These are phyloP conservation scores for Cystobasidium sp. DNA, from an alignment of 1,284 basidiomycete species.

Conservation along the genomic window DNA sequence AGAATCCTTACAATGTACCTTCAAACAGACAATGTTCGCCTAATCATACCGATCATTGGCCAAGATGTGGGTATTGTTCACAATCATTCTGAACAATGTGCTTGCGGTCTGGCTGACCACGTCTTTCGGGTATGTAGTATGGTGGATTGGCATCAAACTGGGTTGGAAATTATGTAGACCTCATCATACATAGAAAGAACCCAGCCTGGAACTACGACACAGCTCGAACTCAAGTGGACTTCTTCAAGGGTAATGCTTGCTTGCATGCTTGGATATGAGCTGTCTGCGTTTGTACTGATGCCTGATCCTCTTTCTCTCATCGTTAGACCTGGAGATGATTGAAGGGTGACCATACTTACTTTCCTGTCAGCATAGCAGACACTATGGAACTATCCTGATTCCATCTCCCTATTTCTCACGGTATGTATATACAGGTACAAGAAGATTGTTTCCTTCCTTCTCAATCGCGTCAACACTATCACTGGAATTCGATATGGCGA, in stretches of 20 bases:
- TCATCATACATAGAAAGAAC: slow-evolving; percentile 47
- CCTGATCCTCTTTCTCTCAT: not conserved
- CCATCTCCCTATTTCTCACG: too few species aligned
- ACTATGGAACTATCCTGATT: too few species aligned
- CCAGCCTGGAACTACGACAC: slow-evolving; percentile 28
- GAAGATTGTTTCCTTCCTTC: slow-evolving; percentile 51
- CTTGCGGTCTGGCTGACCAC: slow-evolving; percentile 25
- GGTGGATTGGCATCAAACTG: slow-evolving; percentile 14
- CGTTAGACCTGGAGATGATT: slow-evolving; percentile 49
- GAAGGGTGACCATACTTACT: slow-evolving; percentile 17
- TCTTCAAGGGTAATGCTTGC: slow-evolving; percentile 32
- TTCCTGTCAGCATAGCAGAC: too few species aligned
- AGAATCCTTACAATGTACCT: too few species aligned
- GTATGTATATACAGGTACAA: slow-evolving; percentile 43
- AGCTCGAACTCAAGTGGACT: slow-evolving; percentile 27
- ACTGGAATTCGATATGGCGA: slow-evolving; percentile 53
- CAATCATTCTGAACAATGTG: too few species aligned
- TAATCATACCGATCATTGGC: slow-evolving; percentile 52
- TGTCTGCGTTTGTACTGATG: too few species aligned
- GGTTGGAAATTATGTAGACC: slow-evolving; percentile 46
- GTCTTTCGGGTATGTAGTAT: slow-evolving; percentile 32
- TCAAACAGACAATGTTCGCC: slow-evolving; percentile 46
- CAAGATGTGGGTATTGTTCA: slow-evolving; percentile 51
- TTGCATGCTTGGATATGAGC: too few species aligned
- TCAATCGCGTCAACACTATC: slow-evolving; percentile 54